Conservation (phyloP, 179 eudicot species). For the Nepenthes alata region DNA sequence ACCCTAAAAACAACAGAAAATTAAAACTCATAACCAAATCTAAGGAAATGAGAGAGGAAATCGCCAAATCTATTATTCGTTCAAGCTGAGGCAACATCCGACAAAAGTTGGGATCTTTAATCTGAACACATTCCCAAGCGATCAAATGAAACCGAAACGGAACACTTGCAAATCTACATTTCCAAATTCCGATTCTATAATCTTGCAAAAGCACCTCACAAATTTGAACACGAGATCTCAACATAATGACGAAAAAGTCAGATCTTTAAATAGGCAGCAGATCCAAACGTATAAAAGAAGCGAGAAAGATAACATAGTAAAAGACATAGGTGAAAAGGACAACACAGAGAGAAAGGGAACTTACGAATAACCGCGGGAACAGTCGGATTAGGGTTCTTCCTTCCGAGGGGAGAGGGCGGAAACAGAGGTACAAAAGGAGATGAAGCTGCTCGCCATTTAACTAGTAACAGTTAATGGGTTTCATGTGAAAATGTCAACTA, state of each 20-base stretch:
- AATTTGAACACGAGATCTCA: conserved; percentile 7
- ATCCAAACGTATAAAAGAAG: not conserved
- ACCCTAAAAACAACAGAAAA: not conserved
- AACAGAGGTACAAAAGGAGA: conserved; percentile 8
- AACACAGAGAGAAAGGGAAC: conserved; percentile 10
- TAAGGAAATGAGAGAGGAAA: not conserved
- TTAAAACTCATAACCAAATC: conserved; percentile 2
- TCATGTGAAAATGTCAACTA: too few species aligned
- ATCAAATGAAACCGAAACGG: too few species aligned
- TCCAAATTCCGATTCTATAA: conserved; percentile 6
- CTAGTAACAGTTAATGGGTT: too few species aligned
- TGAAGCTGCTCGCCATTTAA: conserved; percentile 3
- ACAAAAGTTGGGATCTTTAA: not conserved
- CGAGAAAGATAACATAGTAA: not conserved
- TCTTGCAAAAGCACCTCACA: not conserved
- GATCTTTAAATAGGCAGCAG: conserved; percentile 11
- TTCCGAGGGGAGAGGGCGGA: conserved; percentile 13
- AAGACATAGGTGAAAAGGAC: not conserved
- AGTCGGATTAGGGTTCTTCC: conserved; percentile 29
- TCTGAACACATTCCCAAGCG: too few species aligned
- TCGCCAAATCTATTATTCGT: not conserved
- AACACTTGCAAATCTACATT: not conserved
- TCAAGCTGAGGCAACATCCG: conserved; percentile 8
- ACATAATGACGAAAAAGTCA: conserved; percentile 5
- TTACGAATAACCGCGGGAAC: conserved; percentile 28